A percentile compares a stretch with the other conserved stretches of the same genome.
These are phyloP conservation scores for Colletotrichum godetiae DNA, from an alignment of 2,329 filamentous ascomycete genomes.

Conservation along the genomic window DNA sequence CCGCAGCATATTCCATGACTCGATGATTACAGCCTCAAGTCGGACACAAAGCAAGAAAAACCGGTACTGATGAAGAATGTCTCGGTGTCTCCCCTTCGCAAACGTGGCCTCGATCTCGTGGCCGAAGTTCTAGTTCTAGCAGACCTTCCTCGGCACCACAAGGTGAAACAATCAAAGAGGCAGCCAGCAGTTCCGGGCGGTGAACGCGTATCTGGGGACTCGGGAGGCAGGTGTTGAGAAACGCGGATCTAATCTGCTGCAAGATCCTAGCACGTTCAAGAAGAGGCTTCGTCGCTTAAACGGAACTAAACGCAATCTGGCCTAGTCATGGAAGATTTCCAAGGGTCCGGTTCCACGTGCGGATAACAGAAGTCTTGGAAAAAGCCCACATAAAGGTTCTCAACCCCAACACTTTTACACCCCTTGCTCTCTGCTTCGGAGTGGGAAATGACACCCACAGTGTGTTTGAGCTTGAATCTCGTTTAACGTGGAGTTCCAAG, in stretches of 20 bases:
- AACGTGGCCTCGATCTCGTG: neutral
- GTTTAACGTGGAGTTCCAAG: conserved; percentile 11
- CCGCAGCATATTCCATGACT: conserved; percentile 18
- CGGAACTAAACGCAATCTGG: neutral
- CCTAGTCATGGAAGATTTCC: neutral
- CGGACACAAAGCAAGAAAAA: neutral
- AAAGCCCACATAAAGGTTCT: conserved; percentile 15
- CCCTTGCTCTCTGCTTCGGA: conserved; percentile 13
- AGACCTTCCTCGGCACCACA: neutral
- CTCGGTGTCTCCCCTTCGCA: neutral
- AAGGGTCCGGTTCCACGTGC: conserved; percentile 29
- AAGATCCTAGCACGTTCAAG: conserved; percentile 6
- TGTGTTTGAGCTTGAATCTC: conserved; percentile 29
- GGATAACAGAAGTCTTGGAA: conserved; percentile 15
- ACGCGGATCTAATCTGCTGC: conserved; percentile 12
- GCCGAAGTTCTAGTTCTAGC: neutral
- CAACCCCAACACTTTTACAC: conserved; percentile 34
- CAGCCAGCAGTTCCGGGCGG: conserved; percentile 24
- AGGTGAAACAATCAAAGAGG: neutral
- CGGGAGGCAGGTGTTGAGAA: conserved; percentile 23
- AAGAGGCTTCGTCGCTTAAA: conserved; percentile 25
- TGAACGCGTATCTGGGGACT: conserved; percentile 1
- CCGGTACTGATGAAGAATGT: conserved; percentile 2
- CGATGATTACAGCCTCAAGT: neutral
- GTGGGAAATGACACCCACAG: conserved; percentile 19